Evolutionary conservation across 306 rosid species (phyloP).

Genomic region (Trifolium pratense): DNA sequence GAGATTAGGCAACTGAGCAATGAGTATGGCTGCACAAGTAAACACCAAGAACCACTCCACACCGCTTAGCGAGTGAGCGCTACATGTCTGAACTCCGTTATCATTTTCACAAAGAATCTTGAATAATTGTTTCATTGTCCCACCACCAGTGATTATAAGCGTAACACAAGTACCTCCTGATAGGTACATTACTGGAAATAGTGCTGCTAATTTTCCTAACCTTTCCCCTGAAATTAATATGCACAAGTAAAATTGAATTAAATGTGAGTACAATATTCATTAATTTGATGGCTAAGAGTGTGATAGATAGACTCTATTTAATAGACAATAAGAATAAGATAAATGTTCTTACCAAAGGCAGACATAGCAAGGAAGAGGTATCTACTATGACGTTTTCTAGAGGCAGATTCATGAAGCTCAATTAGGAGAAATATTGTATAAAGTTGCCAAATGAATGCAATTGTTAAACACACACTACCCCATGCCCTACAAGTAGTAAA

Average conservation of each 20-base stretch:
- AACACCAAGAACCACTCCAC: constrained; percentile 65
- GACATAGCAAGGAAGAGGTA: constrained; percentile 54
- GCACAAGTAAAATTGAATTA: not conserved
- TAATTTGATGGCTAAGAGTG: not conserved
- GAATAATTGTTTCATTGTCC: constrained; percentile 49
- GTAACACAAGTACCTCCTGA: constrained; percentile 55
- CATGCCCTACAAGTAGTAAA: constrained; percentile 58
- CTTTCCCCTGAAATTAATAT: constrained; percentile 35
- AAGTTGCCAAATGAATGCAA: constrained; percentile 55
- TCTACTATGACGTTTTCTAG: constrained; percentile 52
- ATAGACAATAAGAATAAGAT: too few relatives aligned
- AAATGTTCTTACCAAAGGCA: constrained; percentile 49
- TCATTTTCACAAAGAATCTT: constrained; percentile 40
- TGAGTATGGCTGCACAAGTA: constrained; percentile 51
- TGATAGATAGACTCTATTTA: too few relatives aligned
- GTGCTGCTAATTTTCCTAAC: constrained; percentile 47
- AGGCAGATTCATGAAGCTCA: constrained; percentile 51
- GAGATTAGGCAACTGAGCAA: constrained; percentile 68
- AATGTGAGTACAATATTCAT: not conserved
- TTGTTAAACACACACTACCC: constrained; percentile 44
- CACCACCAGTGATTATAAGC: constrained; percentile 54
- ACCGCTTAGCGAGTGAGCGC: constrained; percentile 37
- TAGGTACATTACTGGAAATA: constrained; percentile 58
- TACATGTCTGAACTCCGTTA: constrained; percentile 28
- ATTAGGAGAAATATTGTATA: constrained; percentile 52